Evolutionary conservation across 2,329 filamentous ascomycete species (phyloP), one percentile per base, ranked within the genome.

Genomic region (Penicillium hordei): DNA sequence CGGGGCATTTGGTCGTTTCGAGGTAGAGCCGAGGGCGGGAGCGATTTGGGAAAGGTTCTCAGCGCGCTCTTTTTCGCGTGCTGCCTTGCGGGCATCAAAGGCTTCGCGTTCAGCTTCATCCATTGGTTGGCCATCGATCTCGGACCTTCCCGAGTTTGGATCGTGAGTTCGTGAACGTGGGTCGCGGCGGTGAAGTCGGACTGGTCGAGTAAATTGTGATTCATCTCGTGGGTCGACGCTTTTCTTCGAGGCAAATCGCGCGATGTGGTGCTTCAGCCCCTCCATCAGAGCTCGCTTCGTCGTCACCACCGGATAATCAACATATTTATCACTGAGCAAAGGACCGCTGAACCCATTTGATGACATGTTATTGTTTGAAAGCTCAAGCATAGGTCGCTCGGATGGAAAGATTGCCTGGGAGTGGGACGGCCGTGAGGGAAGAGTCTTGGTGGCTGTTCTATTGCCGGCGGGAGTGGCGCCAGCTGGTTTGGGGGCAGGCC

Each of bases 1-100:
- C 53, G 82, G 82, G 23, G 77, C 78, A 53, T 82, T 81, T 60
- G 88, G 85, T 72, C 89, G 87, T 71, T 89, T 89, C 66, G 89
- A 88, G 60, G 87, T 78, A 6, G 78, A 84, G 58, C 87, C 89
- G 27, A 84, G 81, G 1, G 90, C 89, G 0, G 94, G 94, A 0
- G 94, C 94, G 69, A 99, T 97, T 75, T 96, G 91, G 34, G 94
- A 93, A 69, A 93, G 83, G 65, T 96, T 94, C 38, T 91, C 84
- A 19, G 93, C 92, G 21, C 90, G 87, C 71, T 96, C 89, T 27
- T 90, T 90, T 62, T 96, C 91, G 54, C 90, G 87, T 64, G 95
- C 91, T 0, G 89, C 89, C 72, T 90, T 82, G 36, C 80, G 78
- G 4, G 79, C 79, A 63, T 85, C 84, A 55, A 83, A 73, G 58